Conservation (phyloP, 768 basidiomycete species). For the Naematelia encephala region DNA sequence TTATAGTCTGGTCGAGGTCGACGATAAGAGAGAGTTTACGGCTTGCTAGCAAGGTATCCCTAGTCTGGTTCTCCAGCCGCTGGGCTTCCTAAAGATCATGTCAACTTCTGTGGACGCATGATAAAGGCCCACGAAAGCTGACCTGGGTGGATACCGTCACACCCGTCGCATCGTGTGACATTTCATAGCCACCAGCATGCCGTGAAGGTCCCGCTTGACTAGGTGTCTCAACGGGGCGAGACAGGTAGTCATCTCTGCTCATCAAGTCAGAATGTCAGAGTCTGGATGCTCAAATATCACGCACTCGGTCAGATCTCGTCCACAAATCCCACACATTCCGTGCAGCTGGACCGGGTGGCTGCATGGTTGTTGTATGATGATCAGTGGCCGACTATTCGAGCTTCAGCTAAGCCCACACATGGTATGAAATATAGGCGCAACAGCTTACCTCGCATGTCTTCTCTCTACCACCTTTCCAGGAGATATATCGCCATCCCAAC, state of each 20-base stretch:
- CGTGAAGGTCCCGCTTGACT: slow-evolving; percentile 28
- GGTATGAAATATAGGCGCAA: not conserved
- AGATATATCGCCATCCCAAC: slow-evolving; percentile 56
- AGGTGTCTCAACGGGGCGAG: slow-evolving; percentile 15
- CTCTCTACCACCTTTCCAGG: slow-evolving; percentile 29
- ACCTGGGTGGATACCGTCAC: slow-evolving; percentile 74
- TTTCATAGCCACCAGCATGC: slow-evolving; percentile 50
- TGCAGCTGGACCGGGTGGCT: slow-evolving; percentile 90
- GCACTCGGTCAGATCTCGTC: slow-evolving; percentile 74
- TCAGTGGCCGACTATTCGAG: slow-evolving; percentile 33
- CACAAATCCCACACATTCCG: slow-evolving; percentile 89
- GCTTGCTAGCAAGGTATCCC: slow-evolving; percentile 68
- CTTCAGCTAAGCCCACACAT: not conserved
- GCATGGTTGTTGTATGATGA: slow-evolving; percentile 82
- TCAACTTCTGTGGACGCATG: not conserved
- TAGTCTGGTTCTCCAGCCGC: slow-evolving; percentile 77
- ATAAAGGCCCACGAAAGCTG: slow-evolving; percentile 3
- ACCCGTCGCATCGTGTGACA: slow-evolving; percentile 88
- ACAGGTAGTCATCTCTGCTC: slow-evolving; percentile 45
- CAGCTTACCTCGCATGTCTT: slow-evolving; percentile 26
- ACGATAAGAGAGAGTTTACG: slow-evolving; percentile 90
- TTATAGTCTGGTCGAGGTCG: slow-evolving; percentile 97
- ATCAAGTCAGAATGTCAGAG: not conserved
- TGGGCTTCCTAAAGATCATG: slow-evolving; percentile 64
- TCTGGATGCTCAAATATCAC: slow-evolving; percentile 4